A percentile compares a stretch with the other conserved stretches of the same genome.
Evolutionary conservation across 805 yeast species (phyloP).

Genomic region (Ogataea zsoltii): DNA sequence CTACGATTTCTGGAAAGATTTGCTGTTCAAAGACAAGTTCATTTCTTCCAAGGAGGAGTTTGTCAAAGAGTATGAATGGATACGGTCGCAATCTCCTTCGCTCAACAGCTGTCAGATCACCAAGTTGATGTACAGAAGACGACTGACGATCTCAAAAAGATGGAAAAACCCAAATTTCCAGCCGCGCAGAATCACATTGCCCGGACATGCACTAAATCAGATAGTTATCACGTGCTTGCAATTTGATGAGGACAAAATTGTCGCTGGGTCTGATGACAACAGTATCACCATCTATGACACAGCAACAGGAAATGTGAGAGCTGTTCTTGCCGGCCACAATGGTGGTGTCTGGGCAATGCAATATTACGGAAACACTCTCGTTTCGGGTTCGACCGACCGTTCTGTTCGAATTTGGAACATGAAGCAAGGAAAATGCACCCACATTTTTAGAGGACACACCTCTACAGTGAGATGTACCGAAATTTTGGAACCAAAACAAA

Average conservation of each 20-base stretch:
- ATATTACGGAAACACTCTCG: constrained; percentile 77
- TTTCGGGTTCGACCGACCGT: constrained; percentile 93
- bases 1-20: constrained; percentile 66
- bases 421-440: constrained; percentile 81
- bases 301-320: constrained; percentile 61
- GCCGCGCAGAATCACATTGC: constrained; percentile 67
- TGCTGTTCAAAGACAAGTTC: constrained; percentile 63
- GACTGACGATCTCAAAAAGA: constrained; percentile 56
- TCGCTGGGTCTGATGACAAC: constrained; percentile 90
- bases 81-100: constrained; percentile 10
- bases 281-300: constrained; percentile 81
- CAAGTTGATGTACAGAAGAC: constrained; percentile 54
- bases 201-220: constrained; percentile 63
- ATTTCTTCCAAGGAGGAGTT: constrained; percentile 49
- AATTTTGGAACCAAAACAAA: constrained; percentile 65
- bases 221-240: constrained; percentile 90
- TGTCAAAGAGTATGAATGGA: constrained; percentile 28
- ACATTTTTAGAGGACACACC: constrained; percentile 86
- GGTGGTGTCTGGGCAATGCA: constrained; percentile 99
- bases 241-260: constrained; percentile 85
- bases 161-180: constrained; percentile 78
- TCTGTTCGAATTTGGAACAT: constrained; percentile 94
- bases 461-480: constrained; percentile 93
- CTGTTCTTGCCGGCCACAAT: constrained; percentile 79
- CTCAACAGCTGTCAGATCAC: constrained; percentile 19